Conservation (phyloP, 2,329 filamentous ascomycete species). For the Septoria linicola region DNA sequence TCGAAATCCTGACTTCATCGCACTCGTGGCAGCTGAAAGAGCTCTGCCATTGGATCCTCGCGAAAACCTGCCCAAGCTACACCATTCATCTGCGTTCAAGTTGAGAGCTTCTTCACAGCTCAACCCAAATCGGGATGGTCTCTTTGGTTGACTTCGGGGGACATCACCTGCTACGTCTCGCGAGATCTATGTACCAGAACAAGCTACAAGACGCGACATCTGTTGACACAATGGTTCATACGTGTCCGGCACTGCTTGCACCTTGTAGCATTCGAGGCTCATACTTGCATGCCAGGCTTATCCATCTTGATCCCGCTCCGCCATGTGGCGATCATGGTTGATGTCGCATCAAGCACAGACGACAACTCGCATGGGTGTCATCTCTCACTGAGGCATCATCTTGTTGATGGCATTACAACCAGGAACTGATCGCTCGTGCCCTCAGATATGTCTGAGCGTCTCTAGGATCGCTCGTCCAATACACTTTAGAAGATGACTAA, state of each 20-base stretch:
- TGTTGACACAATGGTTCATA: background rate
- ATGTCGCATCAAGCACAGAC: background rate
- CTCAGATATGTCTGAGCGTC: background rate
- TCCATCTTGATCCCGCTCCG: background rate
- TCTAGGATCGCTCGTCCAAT: slow-evolving; percentile 3
- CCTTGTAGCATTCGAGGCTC: too few species aligned
- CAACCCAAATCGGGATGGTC: too few species aligned
- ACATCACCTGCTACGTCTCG: too few species aligned
- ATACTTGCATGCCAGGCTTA: background rate
- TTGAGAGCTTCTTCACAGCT: too few species aligned
- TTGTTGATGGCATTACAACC: background rate
- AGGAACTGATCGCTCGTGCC: background rate
- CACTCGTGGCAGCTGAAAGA: background rate
- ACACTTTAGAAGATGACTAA: background rate
- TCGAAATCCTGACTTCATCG: too few species aligned
- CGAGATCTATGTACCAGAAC: too few species aligned
- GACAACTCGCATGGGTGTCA: too few species aligned
- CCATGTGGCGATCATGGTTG: background rate
- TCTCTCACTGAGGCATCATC: too few species aligned
- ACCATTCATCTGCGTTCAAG: too few species aligned
- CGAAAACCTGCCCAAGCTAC: too few species aligned
- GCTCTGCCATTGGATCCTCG: background rate
- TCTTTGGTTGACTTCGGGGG: too few species aligned
- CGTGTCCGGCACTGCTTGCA: background rate
- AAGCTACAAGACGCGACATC: background rate